Conservation (phyloP, 2,329 filamentous ascomycete species). For the Cytospora piceae region DNA sequence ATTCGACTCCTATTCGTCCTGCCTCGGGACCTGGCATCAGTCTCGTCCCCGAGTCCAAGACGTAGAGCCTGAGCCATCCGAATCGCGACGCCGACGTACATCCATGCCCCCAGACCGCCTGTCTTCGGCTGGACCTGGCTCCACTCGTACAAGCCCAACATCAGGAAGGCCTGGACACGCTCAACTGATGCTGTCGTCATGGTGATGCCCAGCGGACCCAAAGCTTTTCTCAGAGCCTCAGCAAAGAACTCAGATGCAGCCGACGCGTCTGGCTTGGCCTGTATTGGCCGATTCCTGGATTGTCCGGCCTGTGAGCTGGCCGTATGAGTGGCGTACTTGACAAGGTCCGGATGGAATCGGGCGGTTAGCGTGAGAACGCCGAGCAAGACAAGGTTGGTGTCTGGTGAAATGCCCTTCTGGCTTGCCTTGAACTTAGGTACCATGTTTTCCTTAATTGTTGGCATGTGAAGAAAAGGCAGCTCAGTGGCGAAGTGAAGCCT, state of each 20-base stretch:
- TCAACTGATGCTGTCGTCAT: constrained; percentile 61
- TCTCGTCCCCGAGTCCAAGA: constrained; percentile 59
- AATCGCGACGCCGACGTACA: constrained; percentile 67
- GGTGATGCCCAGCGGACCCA: constrained; percentile 50
- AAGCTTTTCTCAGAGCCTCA: constrained; percentile 56
- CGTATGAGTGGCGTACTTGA: constrained; percentile 54
- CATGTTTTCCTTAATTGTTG: constrained; percentile 61
- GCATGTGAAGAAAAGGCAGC: constrained; percentile 71
- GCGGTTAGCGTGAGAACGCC: constrained; percentile 71
- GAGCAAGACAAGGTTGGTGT: constrained; percentile 63
- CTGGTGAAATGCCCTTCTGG: constrained; percentile 44
- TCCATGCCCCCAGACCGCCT: constrained; percentile 65
- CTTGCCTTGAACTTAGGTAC: constrained; percentile 45
- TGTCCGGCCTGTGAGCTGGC: constrained; percentile 40
- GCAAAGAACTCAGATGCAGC: constrained; percentile 69
- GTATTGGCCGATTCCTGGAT: constrained; percentile 41
- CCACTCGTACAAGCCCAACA: constrained; percentile 75
- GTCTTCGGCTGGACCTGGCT: constrained; percentile 57
- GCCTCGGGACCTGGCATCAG: constrained; percentile 33
- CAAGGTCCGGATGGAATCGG: constrained; percentile 66
- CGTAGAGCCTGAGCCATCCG: constrained; percentile 65
- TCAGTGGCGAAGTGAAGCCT: constrained; percentile 73
- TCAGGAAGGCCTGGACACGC: constrained; percentile 68
- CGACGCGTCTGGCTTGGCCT: constrained; percentile 51
- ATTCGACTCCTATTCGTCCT: constrained; percentile 21